These are phyloP conservation scores for Thelonectria discophora DNA, from an alignment of 2,329 filamentous ascomycete species.

Conservation along the genomic window DNA sequence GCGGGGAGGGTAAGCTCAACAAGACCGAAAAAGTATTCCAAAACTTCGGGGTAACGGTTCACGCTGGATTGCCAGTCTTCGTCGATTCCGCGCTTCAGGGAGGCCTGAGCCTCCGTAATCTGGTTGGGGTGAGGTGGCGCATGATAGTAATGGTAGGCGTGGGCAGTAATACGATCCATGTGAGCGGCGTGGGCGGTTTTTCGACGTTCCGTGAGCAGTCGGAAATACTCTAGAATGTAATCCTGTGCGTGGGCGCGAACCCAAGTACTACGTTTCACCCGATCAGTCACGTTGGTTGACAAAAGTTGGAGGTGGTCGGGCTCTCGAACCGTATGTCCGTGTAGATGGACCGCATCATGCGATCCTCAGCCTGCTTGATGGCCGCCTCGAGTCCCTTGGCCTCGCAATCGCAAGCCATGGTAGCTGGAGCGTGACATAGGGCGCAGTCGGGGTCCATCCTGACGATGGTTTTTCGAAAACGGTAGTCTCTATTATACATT, in stretches of 20 bases:
- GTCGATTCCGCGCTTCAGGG: constrained; percentile 77
- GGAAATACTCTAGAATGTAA: constrained; percentile 73
- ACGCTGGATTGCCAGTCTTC: constrained; percentile 82
- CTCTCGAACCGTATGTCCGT: constrained; percentile 67
- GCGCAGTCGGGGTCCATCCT: constrained; percentile 77
- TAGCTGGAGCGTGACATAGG: constrained; percentile 69
- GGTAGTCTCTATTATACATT: constrained; percentile 61
- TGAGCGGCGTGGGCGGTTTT: constrained; percentile 65
- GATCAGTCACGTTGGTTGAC: constrained; percentile 26
- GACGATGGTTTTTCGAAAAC: constrained; percentile 59
- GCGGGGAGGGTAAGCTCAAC: constrained; percentile 72
- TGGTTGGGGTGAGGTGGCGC: constrained; percentile 67
- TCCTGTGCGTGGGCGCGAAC: constrained; percentile 72
- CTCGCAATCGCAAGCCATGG: constrained; percentile 70
- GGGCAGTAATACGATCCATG: constrained; percentile 63
- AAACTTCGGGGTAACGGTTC: constrained; percentile 80
- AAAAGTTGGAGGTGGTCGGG: constrained; percentile 8
- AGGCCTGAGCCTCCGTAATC: constrained; percentile 69
- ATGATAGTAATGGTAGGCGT: constrained; percentile 67
- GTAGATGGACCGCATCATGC: constrained; percentile 71
- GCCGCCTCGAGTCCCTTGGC: constrained; percentile 70
- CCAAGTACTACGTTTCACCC: constrained; percentile 60
- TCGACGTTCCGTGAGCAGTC: constrained; percentile 67
- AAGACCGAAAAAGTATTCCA: constrained; percentile 81
- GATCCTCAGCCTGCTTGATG: constrained; percentile 68